Evolutionary conservation across 495 filamentous ascomycete genomes (phyloP), one percentile per base, ranked within the genome.

Genomic region (Lasiosphaeria miniovina): DNA sequence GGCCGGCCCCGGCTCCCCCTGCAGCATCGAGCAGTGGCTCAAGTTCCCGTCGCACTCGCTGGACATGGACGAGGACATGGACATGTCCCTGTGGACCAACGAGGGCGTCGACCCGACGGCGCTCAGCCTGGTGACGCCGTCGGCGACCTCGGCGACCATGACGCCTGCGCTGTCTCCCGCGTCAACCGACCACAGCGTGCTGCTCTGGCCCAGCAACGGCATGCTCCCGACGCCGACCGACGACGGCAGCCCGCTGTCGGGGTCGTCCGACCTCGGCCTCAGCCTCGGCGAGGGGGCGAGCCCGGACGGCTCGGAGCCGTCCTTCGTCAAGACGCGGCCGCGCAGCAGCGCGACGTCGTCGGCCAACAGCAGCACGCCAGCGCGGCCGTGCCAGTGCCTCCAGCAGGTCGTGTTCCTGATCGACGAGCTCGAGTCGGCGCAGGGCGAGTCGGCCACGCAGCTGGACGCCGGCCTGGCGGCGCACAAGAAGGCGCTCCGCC

Each of bases 401-500:
- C 60, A 61, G 32, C 33, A 45, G 31, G 54, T 57, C 3, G 54
- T 61, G 8, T 52, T 61, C 17, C 33, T 57, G 9, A 46, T 61
- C 31, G 60, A 61, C 50, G 60, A 61, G 49, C 36, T 61, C 10
- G 60, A 61, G 24, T 36, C 60, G 4, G n/a, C 50, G 4, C 9
- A 57, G 8, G 48, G 33, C n/a, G n/a, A 15, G 11, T 32, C 36
- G 11, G 33, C 51, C 4, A 56, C 49, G 45, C 54, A 61, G 40
- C 45, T 61, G 6, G 60, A 57, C 33, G 38, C 60, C 4, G 55
- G 60, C 48, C 54, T 61, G 36, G 55, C 54, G 3, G 46, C 54
- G 36, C 60, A 61, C 54, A 56, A 56, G 38, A 54, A 57, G 40
- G 60, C 60, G n/a, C 46, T 61, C 12, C 60, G 60, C 11, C 51